Conservation (phyloP, 148 eudicot genomes). For the Arbutus unedo region DNA sequence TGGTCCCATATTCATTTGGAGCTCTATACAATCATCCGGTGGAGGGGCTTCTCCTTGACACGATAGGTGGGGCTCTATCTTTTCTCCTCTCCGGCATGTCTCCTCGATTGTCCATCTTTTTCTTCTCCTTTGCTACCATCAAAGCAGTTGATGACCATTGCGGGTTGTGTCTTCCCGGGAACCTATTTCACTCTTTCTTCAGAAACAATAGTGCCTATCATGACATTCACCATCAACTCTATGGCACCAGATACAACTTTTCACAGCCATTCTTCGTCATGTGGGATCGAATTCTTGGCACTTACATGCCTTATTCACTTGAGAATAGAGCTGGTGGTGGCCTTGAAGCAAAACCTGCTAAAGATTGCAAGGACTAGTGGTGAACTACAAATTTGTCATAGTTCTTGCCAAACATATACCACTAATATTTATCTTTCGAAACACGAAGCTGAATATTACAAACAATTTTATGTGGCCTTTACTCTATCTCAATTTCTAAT, state of each 20-base stretch:
- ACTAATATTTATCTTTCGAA: slow-evolving; percentile 4
- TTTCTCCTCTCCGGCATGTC: slow-evolving; percentile 81
- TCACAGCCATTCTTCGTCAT: slow-evolving; percentile 88
- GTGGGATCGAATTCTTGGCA: slow-evolving; percentile 91
- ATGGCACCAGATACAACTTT: slow-evolving; percentile 79
- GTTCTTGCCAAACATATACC: slow-evolving; percentile 12
- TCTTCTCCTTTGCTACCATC: slow-evolving; percentile 82
- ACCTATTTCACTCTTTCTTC: slow-evolving; percentile 68
- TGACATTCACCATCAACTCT: slow-evolving; percentile 93
- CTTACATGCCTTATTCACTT: slow-evolving; percentile 85
- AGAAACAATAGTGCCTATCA: slow-evolving; percentile 84
- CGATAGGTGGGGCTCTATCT: slow-evolving; percentile 63
- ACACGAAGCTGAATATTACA: neutral
- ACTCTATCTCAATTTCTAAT: neutral
- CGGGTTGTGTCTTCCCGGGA: slow-evolving; percentile 85
- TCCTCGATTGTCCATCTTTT: slow-evolving; percentile 67
- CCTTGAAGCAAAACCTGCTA: slow-evolving; percentile 74
- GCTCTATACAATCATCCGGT: slow-evolving; percentile 78
- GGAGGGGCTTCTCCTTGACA: slow-evolving; percentile 71
- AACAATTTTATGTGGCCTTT: slow-evolving; percentile 6
- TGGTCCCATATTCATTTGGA: slow-evolving; percentile 81
- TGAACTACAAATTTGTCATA: neutral
- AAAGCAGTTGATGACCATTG: slow-evolving; percentile 94
- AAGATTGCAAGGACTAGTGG: slow-evolving; percentile 59
- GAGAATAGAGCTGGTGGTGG: slow-evolving; percentile 72